phyloP scores from a whole-genome alignment of 2,329 filamentous ascomycete species.

The Pseudopithomyces chartarum region DNA sequence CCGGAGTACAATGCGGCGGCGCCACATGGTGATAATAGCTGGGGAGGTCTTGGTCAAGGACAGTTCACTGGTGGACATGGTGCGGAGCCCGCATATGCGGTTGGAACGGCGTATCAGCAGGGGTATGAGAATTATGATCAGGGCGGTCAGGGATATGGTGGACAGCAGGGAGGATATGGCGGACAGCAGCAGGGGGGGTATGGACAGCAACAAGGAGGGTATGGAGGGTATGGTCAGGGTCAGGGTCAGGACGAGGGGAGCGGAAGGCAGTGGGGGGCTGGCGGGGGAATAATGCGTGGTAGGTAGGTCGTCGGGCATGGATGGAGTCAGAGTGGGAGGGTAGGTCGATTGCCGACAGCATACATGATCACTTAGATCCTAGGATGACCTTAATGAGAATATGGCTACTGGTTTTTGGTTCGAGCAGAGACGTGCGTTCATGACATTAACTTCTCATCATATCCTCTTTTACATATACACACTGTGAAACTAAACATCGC shows the following conservation, averaged over 20 bases:
- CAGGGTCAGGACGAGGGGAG: slow-evolving; percentile 16
- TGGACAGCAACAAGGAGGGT: slow-evolving; percentile 22
- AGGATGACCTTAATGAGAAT: too few species aligned
- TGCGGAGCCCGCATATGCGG: slow-evolving; percentile 36
- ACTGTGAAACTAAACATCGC: neutral
- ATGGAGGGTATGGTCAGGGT: slow-evolving; percentile 24
- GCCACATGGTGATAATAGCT: slow-evolving; percentile 25
- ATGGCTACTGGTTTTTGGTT: too few species aligned
- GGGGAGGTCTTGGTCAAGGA: slow-evolving; percentile 23
- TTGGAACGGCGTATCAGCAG: slow-evolving; percentile 45
- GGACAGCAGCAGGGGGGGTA: slow-evolving; percentile 17
- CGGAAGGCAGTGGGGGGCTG: slow-evolving; percentile 39
- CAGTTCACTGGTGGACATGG: slow-evolving; percentile 40
- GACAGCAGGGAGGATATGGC: slow-evolving; percentile 27
- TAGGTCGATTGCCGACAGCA: too few species aligned
- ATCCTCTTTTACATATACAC: slow-evolving; percentile 2
- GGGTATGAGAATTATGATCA: slow-evolving; percentile 38
- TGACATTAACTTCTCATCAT: slow-evolving; percentile 11
- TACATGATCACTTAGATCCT: too few species aligned
- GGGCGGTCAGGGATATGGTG: slow-evolving; percentile 19
- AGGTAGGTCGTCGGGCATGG: too few species aligned
- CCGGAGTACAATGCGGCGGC: slow-evolving; percentile 30
- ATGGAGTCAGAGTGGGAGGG: too few species aligned
- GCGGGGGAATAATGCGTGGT: slow-evolving; percentile 22
- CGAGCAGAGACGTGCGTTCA: slow-evolving; percentile 24